These are phyloP conservation scores for Raffaelea ambrosiae DNA, from an alignment of 2,329 filamentous ascomycete genomes.

Conservation along the genomic window DNA sequence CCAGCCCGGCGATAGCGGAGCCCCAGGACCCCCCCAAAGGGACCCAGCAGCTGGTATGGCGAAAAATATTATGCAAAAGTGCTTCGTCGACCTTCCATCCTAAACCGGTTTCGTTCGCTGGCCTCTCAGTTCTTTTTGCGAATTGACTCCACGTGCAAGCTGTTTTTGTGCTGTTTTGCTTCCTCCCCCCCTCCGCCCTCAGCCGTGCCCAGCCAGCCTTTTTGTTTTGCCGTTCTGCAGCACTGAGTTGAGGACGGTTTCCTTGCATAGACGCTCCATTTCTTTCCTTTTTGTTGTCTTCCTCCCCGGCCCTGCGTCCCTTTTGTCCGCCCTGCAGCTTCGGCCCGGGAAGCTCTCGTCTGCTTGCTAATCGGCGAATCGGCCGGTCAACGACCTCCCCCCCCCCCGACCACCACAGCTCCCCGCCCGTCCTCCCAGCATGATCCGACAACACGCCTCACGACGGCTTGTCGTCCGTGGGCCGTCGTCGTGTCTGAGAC, in stretches of 20 bases:
- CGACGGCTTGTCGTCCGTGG: slow-evolving; percentile 10
- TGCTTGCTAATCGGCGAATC: not conserved
- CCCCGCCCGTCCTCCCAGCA: slow-evolving; percentile 5
- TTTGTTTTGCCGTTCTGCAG: no score
- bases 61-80: slow-evolving; percentile 3
- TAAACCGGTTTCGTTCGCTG: no score
- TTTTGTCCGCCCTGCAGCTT: not conserved
- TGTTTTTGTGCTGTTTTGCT: not conserved
- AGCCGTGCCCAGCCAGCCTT: no score
- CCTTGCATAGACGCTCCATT: not conserved
- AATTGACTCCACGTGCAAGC: slow-evolving; percentile 5
- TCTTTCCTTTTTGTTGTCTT: not conserved
- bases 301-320: not conserved
- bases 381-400: not conserved
- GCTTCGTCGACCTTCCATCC: slow-evolving; percentile 11
- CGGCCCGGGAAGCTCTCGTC: not conserved
- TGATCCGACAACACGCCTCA: slow-evolving; percentile 14
- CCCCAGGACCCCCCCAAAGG: not conserved
- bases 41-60: no score
- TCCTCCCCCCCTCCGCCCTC: no score
- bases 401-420: slow-evolving; percentile 1
- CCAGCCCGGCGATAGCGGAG: slow-evolving; percentile 12
- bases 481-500: not conserved
- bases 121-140: slow-evolving; percentile 1
- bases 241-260: no score